Conservation (phyloP, 805 yeast species). For the Brettanomyces naardenensis region DNA sequence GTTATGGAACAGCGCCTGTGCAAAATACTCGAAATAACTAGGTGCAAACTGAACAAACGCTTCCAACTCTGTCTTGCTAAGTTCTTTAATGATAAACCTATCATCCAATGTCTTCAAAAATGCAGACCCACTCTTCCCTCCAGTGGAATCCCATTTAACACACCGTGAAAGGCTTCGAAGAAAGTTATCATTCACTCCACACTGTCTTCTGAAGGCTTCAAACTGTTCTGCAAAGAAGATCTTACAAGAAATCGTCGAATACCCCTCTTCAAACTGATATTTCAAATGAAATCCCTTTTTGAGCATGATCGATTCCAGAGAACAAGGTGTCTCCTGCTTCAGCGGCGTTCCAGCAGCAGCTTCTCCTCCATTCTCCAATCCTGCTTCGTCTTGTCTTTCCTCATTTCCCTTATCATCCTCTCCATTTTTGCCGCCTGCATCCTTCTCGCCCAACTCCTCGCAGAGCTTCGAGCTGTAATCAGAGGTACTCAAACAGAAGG, state of each 20-base stretch:
- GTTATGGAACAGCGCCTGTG: conserved; percentile 91
- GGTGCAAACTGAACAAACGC: conserved; percentile 95
- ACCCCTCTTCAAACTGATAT: conserved; percentile 85
- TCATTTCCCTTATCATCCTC: neutral
- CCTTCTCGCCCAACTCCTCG: neutral
- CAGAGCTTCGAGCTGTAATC: conserved; percentile 53
- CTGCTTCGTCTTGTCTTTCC: neutral
- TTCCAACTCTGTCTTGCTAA: conserved; percentile 82
- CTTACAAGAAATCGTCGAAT: conserved; percentile 79
- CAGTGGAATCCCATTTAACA: conserved; percentile 90
- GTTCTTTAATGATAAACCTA: conserved; percentile 80
- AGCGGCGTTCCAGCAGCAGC: neutral
- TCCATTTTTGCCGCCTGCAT: neutral
- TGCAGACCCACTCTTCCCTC: conserved; percentile 95
- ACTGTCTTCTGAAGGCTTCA: conserved; percentile 82
- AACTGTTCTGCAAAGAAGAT: conserved; percentile 94
- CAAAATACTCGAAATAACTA: conserved; percentile 90
- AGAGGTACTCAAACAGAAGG: conserved; percentile 80
- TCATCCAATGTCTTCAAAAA: conserved; percentile 90
- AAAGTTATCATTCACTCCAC: conserved; percentile 68
- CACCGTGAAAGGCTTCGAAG: conserved; percentile 90
- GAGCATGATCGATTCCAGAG: conserved; percentile 62
- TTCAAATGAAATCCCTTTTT: conserved; percentile 85
- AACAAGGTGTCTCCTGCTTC: neutral
- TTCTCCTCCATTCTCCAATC: neutral